These are phyloP conservation scores for Sungouiozyma intestinalis DNA, from an alignment of 805 yeast genomes.

Conservation along the genomic window DNA sequence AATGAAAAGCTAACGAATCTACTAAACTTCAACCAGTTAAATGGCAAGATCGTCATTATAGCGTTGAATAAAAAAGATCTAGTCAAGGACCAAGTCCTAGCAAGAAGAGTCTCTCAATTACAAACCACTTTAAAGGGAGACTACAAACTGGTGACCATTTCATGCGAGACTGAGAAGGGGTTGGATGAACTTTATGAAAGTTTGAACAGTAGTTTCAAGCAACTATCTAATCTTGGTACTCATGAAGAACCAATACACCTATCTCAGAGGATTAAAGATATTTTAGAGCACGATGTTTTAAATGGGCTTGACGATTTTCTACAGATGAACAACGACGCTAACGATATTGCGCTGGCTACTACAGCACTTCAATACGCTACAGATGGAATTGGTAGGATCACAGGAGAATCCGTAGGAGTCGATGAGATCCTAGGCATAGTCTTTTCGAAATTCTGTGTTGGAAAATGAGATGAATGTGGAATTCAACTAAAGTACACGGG, in stretches of 20 bases:
- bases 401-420: conserved; percentile 80
- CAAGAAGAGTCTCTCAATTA: conserved; percentile 9
- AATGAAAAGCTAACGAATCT: conserved; percentile 29
- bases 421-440: conserved; percentile 89
- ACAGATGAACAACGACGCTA: conserved; percentile 33
- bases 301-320: conserved; percentile 62
- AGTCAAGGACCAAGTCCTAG: conserved; percentile 14
- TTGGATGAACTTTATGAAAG: conserved; percentile 35
- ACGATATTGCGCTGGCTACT: conserved; percentile 71
- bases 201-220: conserved; percentile 39
- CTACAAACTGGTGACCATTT: conserved; percentile 34
- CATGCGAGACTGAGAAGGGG: conserved; percentile 55
- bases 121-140: conserved; percentile 10
- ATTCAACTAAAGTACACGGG: too few relatives aligned
- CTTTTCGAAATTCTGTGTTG: conserved; percentile 87
- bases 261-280: conserved; percentile 66
- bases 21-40: conserved; percentile 7
- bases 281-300: conserved; percentile 64
- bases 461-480: conserved; percentile 42
- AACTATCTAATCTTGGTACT: conserved; percentile 36
- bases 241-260: conserved; percentile 57
- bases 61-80: conserved; percentile 57
- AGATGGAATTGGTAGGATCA: conserved; percentile 84
- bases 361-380: conserved; percentile 66
- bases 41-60: conserved; percentile 26